phyloP scores from a whole-genome alignment of 1,284 basidiomycete species.

The Leccinum variabile region DNA sequence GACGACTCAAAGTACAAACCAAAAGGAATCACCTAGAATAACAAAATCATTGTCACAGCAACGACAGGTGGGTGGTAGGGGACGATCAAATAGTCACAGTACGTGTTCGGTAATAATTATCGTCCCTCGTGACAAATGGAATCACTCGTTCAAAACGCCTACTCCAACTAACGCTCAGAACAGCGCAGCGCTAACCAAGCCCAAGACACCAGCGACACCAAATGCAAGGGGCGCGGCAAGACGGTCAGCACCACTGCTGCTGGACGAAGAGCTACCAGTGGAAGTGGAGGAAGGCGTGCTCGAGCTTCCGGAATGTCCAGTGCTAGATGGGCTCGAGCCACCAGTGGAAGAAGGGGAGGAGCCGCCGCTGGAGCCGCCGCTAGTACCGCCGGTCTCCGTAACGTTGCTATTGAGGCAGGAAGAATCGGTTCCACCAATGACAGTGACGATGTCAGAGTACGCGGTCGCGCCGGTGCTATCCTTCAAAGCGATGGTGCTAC shows the following conservation, averaged over 20 bases:
- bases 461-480: constrained; percentile 58
- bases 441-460: constrained; percentile 56
- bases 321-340: constrained; percentile 14
- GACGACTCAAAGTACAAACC: constrained; percentile 2
- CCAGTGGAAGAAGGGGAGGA: constrained; percentile 12
- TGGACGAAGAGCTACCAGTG: constrained; percentile 22
- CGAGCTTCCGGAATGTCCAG: constrained; percentile 3
- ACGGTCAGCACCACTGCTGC: constrained; percentile 33
- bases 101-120: constrained; percentile 7
- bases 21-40: constrained; percentile 12
- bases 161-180: constrained; percentile 34
- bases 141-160: constrained; percentile 1
- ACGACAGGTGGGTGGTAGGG: constrained; percentile 10
- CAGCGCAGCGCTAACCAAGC: constrained; percentile 48
- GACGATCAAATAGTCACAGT: background rate
- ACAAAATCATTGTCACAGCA: constrained; percentile 18
- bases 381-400: constrained; percentile 4
- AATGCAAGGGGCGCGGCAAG: constrained; percentile 34
- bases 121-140: constrained; percentile 11
- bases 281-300: constrained; percentile 12
- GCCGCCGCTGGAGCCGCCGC: constrained; percentile 1
- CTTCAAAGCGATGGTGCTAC: constrained; percentile 53
- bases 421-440: constrained; percentile 44
- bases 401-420: constrained; percentile 28
- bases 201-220: constrained; percentile 47